These are phyloP conservation scores for Linaria vulgaris DNA, from an alignment of 257 asterid species.

Conservation along the genomic window DNA sequence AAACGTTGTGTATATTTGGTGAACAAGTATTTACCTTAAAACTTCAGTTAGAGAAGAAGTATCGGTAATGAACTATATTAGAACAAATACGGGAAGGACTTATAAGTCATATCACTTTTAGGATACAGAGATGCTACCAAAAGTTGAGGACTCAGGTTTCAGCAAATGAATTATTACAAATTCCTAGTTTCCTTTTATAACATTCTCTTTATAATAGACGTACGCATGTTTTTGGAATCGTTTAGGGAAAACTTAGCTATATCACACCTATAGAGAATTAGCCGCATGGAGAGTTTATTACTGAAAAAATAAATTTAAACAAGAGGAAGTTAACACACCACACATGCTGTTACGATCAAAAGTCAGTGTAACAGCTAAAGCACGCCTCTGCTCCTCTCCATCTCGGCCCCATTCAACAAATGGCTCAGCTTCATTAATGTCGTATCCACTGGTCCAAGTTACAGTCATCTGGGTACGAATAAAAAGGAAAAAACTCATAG, in stretches of 20 bases:
- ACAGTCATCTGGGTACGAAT: slow-evolving; percentile 73
- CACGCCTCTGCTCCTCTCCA: slow-evolving; percentile 51
- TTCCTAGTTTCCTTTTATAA: too few species aligned
- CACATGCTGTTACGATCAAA: slow-evolving; percentile 82
- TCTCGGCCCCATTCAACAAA: slow-evolving; percentile 84
- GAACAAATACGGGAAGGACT: not conserved
- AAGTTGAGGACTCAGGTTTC: too few species aligned
- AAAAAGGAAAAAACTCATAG: not conserved
- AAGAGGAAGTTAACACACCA: slow-evolving; percentile 45
- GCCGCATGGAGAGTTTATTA: not conserved
- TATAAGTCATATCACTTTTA: too few species aligned
- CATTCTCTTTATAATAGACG: too few species aligned
- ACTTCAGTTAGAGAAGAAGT: slow-evolving; percentile 4
- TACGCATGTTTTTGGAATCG: too few species aligned
- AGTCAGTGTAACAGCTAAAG: slow-evolving; percentile 84
- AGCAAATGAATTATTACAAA: too few species aligned
- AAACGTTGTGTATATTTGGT: slow-evolving; percentile 23
- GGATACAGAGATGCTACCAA: too few species aligned
- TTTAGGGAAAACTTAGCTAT: too few species aligned
- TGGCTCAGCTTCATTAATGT: slow-evolving; percentile 57
- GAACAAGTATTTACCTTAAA: not conserved
- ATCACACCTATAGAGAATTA: not conserved
- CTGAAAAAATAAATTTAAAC: slow-evolving; percentile 15
- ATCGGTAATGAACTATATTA: too few species aligned
- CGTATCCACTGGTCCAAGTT: slow-evolving; percentile 96